A percentile compares a stretch with the other conserved stretches of the same genome.
Conservation (phyloP, 2,329 filamentous ascomycete species). For the Aspergillus terreus region DNA sequence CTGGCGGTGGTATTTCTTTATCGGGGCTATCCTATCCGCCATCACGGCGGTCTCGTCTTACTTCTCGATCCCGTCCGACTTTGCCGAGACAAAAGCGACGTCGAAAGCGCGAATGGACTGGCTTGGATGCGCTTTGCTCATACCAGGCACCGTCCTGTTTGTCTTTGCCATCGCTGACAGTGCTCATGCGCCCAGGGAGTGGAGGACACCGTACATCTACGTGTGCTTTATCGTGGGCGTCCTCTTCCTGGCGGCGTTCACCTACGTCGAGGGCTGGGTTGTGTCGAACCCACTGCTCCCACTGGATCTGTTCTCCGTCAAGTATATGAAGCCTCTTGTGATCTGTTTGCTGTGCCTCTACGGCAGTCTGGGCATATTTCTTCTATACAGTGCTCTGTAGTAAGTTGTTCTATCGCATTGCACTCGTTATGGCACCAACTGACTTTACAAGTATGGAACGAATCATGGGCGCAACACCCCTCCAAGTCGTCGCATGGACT, state of each 20-base stretch:
- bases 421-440: not conserved
- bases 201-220: constrained; percentile 70
- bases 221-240: constrained; percentile 62
- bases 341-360: constrained; percentile 63
- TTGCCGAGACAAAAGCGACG: constrained; percentile 28
- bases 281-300: constrained; percentile 67
- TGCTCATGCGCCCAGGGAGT: constrained; percentile 64
- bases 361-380: constrained; percentile 64
- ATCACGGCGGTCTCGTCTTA: constrained; percentile 45
- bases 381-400: constrained; percentile 69
- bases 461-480: constrained; percentile 56
- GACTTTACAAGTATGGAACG: constrained; percentile 51
- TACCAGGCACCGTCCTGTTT: constrained; percentile 64
- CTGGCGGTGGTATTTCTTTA: constrained; percentile 68
- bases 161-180: constrained; percentile 74
- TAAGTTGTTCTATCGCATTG: constrained; percentile 33
- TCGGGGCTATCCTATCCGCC: constrained; percentile 54
- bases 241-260: constrained; percentile 55
- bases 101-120: constrained; percentile 62
- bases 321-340: constrained; percentile 63
- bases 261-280: constrained; percentile 71
- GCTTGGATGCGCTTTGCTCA: constrained; percentile 58
- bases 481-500: constrained; percentile 67
- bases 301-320: constrained; percentile 64
- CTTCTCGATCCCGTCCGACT: constrained; percentile 46